Evolutionary conservation across 129 eudicot species (phyloP).

Genomic region (Lactuca saligna): DNA sequence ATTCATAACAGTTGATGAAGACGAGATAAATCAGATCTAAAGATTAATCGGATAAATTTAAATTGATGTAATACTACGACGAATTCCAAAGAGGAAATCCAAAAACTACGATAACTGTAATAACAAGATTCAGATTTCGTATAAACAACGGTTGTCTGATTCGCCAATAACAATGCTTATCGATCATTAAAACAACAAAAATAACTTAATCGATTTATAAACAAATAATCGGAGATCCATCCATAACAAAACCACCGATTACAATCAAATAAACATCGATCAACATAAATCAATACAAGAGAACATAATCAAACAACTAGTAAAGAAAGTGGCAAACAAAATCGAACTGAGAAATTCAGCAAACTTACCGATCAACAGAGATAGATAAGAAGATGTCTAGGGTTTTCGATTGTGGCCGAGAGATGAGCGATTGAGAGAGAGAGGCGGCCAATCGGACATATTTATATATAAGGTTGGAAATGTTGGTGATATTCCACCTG

Average conservation of each 20-base stretch:
- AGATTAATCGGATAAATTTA: not conserved
- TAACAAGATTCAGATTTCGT: not conserved
- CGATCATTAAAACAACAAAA: not conserved
- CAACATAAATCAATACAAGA: not conserved
- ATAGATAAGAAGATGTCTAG: constrained; percentile 25
- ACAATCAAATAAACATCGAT: not conserved
- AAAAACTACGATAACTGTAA: not conserved
- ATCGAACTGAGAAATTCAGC: not conserved
- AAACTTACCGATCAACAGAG: constrained; percentile 8
- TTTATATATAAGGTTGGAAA: constrained; percentile 26
- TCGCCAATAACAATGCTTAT: not conserved
- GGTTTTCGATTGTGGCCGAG: constrained; percentile 32
- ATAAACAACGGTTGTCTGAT: not conserved
- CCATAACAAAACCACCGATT: not conserved
- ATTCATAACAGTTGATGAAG: not conserved
- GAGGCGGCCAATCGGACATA: constrained; percentile 32
- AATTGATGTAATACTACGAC: not conserved
- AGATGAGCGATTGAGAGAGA: constrained; percentile 28
- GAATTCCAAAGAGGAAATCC: not conserved
- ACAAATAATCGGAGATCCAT: constrained; percentile 11
- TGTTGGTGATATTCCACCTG: constrained; percentile 20
- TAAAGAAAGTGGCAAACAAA: not conserved
- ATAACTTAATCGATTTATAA: not conserved
- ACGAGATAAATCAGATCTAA: constrained; percentile 4
- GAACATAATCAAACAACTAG: not conserved